Evolutionary conservation across 257 asterid species (phyloP).

Genomic region (Nicotiana tomentosiformis): DNA sequence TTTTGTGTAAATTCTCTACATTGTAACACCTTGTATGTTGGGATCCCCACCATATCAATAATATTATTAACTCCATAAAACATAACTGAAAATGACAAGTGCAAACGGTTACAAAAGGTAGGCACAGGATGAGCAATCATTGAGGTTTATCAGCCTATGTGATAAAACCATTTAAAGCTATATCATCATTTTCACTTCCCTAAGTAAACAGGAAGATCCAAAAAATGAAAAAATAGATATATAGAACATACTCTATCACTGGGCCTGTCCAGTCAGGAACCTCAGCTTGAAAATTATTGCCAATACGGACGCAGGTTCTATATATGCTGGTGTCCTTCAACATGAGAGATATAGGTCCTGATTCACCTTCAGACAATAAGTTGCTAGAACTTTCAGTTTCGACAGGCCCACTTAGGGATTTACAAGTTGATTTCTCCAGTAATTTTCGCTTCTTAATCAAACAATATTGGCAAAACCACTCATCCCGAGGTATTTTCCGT

Average conservation of each 20-base stretch:
- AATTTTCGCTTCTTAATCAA: constrained; percentile 54
- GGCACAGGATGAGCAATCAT: background rate
- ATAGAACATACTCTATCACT: constrained; percentile 51
- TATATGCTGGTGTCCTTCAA: constrained; percentile 47
- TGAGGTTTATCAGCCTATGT: background rate
- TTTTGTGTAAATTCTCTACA: background rate
- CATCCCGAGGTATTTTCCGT: constrained; percentile 48
- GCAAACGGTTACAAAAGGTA: background rate
- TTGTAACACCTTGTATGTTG: background rate
- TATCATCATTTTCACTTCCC: background rate
- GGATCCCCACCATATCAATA: background rate
- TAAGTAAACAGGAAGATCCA: constrained; percentile 8
- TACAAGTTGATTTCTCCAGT: constrained; percentile 44
- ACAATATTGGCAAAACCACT: constrained; percentile 82
- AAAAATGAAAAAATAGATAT: constrained; percentile 7
- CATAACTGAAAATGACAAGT: background rate
- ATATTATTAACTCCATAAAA: background rate
- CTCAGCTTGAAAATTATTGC: constrained; percentile 63
- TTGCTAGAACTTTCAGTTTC: constrained; percentile 27
- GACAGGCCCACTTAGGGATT: constrained; percentile 13
- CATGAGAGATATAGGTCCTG: constrained; percentile 53
- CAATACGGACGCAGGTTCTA: constrained; percentile 60
- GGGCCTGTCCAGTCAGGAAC: constrained; percentile 77
- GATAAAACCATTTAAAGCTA: background rate
- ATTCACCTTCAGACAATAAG: constrained; percentile 32